Conservation (phyloP, 805 yeast genomes). For the Huiozyma sinensis region DNA sequence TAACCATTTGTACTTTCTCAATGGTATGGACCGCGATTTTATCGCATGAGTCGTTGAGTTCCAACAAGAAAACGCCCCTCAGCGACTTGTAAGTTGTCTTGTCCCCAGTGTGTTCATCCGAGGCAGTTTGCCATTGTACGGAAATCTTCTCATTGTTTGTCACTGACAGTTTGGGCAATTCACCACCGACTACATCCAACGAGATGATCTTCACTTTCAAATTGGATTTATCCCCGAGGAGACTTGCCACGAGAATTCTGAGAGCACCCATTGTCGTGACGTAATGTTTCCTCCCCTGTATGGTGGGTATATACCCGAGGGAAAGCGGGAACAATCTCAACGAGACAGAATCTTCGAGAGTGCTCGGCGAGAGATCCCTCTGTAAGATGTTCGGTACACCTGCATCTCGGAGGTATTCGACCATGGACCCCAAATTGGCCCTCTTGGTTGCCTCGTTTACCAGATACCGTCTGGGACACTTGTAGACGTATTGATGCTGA, state of each 20-base stretch:
- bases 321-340: constrained; percentile 49
- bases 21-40: constrained; percentile 51
- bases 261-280: constrained; percentile 46
- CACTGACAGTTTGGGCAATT: constrained; percentile 3
- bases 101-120: not conserved
- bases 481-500: too few relatives aligned
- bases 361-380: constrained; percentile 33
- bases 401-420: constrained; percentile 34
- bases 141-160: constrained; percentile 18
- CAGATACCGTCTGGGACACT: too few relatives aligned
- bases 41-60: constrained; percentile 45
- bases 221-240: constrained; percentile 39
- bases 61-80: constrained; percentile 54
- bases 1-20: constrained; percentile 53
- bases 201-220: constrained; percentile 38
- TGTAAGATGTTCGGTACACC: constrained; percentile 44
- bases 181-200: constrained; percentile 19
- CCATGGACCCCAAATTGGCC: constrained; percentile 39
- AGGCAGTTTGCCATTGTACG: constrained; percentile 19
- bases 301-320: constrained; percentile 39
- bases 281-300: constrained; percentile 48
- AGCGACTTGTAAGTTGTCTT: constrained; percentile 2
- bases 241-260: constrained; percentile 42
- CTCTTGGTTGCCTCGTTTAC: not conserved
- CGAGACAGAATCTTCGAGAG: constrained; percentile 37